Evolutionary conservation across 2,329 filamentous ascomycete species (phyloP), one percentile per base, ranked within the genome.

Genomic region (Clonostachys solani): DNA sequence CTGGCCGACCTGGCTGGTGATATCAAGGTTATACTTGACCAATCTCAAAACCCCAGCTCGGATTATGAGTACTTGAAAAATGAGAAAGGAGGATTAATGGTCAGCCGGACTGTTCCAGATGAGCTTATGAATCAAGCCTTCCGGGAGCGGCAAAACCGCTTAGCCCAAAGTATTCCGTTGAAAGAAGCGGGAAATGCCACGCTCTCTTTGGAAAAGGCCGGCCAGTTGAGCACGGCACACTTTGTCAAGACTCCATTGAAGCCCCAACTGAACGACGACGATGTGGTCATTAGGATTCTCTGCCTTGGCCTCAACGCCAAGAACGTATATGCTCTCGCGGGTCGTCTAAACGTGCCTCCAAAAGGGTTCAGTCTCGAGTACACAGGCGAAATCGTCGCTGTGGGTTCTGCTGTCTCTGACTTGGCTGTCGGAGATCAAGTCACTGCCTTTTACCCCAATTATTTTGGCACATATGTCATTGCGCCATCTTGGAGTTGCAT

Each of bases 271-370:
- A 29, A 29, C 9, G 23, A 29, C 23, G 4, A 29, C 23, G 23
- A 29, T 4, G 50, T 69, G 6, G 63, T 68, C 48, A 53, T 63
- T 45, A 46, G 55, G 40, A 47, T 56, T 42, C 43, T 49, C 10
- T 60, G 53, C 16, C 49, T 54, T 8, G 49, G 54, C 5, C 44
- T 60, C n/a, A 53, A 57, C 33, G 56, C 52, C 42, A 47, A 48
- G 36, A 52, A 60, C 18, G 50, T 56, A n/a, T 59, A 64, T 37
- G 53, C 52, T 2, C 45, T 64, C 16, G 51, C 16, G 12, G 60
- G 57, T 0, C 59, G 52, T 19, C 50, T 56, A 8, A 61, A 61
- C 13, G 63, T 59, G 1, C 56, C 46, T 12, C 48, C 40, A 3
- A 19, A 18, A 12, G 33, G 37, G 7, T n/a, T 17, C 8, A 33